Evolutionary conservation across 768 basidiomycete species (phyloP), one percentile per base, ranked within the genome.

Genomic region (Rossbeevera mucosa): DNA sequence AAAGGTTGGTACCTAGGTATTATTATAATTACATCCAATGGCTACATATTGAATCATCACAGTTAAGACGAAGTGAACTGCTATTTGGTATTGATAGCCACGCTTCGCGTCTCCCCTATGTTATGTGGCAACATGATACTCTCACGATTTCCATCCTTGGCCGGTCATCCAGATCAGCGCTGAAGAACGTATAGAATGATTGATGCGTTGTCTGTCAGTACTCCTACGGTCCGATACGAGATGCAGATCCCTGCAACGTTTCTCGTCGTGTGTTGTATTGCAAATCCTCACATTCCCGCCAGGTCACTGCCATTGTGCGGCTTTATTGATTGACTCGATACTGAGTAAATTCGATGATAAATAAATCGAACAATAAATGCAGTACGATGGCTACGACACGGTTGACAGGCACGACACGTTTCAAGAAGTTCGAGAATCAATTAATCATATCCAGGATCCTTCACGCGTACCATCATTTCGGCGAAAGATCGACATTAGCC

Each of bases 401-500:
- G 36, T 38, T 29, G 56, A 57, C 59, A 26, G 18, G 8, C 14
- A 47, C 44, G 30, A 25, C 16, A 44, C 52, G 60, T 62, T 54
- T 55, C 52, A 44, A 50, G 50, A 55, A 62, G 44, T 7, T 21
- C 21, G 41, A 25, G 46, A 50, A 51, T 36, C 33, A 36, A 36
- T 36, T 36, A 36, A 36, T 36, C 33, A 36, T 36, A 40, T 13
- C 31, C 49, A 41, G 43, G 20, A 8, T 28, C 40, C 13, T 46
- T 31, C 49, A 57, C 47, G 49, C 26, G 21, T 38, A 20, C 33
- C 31, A 41, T 58, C 55, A 58, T 58, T 29, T 40, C 50, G 55
- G 51, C 29, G 49, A n/a, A 41, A 47, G 56, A 62, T 54, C 43
- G 59, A n/a, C 56, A 49, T 28, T 57, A n/a, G n/a, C 31, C 31